Conservation (phyloP, 768 basidiomycete genomes). For the Nidularia pulvinata region DNA sequence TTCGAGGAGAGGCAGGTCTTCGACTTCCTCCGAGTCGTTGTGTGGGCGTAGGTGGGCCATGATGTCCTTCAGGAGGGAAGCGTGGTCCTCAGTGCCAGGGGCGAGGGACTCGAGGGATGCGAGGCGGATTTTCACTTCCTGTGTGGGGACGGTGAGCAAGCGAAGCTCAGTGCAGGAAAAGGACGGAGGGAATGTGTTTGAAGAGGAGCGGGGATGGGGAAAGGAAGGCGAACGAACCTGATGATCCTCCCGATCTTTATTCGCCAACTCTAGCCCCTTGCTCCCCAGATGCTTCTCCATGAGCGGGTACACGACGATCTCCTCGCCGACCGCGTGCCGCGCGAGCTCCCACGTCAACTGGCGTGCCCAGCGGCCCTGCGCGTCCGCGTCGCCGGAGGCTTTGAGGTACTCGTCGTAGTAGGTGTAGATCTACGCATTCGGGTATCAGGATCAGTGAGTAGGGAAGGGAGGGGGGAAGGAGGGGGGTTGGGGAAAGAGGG, state of each 20-base stretch:
- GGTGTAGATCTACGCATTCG: constrained; percentile 47
- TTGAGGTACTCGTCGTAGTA: constrained; percentile 50
- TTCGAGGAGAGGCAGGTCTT: constrained; percentile 59
- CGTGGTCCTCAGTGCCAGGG: constrained; percentile 41
- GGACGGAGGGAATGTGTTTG: not conserved
- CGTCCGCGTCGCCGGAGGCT: constrained; percentile 37
- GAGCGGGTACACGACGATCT: constrained; percentile 63
- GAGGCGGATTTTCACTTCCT: constrained; percentile 35
- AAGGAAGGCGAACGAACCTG: too few relatives aligned
- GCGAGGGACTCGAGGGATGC: constrained; percentile 44
- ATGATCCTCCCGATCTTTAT: constrained; percentile 58
- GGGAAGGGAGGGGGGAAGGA: too few relatives aligned
- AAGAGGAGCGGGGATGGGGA: too few relatives aligned
- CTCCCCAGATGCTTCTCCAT: constrained; percentile 57
- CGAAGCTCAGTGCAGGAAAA: not conserved
- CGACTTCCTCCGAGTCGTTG: constrained; percentile 55
- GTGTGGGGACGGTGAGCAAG: not conserved
- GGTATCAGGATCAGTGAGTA: not conserved
- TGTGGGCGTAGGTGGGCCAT: constrained; percentile 51
- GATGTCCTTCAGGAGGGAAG: constrained; percentile 35
- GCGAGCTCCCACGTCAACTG: constrained; percentile 64
- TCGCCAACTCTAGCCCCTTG: constrained; percentile 46
- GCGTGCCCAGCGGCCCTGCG: constrained; percentile 50
- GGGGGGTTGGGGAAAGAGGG: too few relatives aligned
- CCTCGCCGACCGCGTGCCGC: constrained; percentile 60